A percentile compares a stretch with the other conserved stretches of the same genome.
phyloP scores from a whole-genome alignment of 805 yeast genomes.

The Tetrapisispora pingtungensis region DNA sequence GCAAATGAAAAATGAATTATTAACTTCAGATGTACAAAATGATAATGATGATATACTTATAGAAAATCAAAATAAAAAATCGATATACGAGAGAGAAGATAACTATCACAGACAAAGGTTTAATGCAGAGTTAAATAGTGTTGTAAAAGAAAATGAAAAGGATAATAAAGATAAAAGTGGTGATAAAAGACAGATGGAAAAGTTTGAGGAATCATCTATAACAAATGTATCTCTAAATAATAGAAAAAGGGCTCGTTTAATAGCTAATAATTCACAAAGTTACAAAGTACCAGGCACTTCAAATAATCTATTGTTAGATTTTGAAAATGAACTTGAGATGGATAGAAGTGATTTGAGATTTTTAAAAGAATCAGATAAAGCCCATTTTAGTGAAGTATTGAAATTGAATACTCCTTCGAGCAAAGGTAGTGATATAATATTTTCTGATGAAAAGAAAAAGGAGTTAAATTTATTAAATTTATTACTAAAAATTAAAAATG shows the following conservation, averaged over 20 bases:
- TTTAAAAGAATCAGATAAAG: slow-evolving; percentile 62
- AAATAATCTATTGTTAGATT: slow-evolving; percentile 19
- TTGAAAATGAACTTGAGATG: slow-evolving; percentile 34
- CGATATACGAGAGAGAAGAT: slow-evolving; percentile 32
- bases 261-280: slow-evolving; percentile 26
- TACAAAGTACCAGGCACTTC: slow-evolving; percentile 47
- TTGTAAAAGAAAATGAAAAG: background rate
- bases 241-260: background rate
- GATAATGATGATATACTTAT: slow-evolving; percentile 21
- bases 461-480: slow-evolving; percentile 55
- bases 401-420: slow-evolving; percentile 5
- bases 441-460: slow-evolving; percentile 43
- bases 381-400: slow-evolving; percentile 56
- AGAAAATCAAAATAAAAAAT: slow-evolving; percentile 19
- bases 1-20: slow-evolving; percentile 22
- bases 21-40: slow-evolving; percentile 16
- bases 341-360: slow-evolving; percentile 54
- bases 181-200: slow-evolving; percentile 17
- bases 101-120: slow-evolving; percentile 39
- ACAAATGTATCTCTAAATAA: slow-evolving; percentile 23
- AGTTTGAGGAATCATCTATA: slow-evolving; percentile 27
- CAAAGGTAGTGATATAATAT: slow-evolving; percentile 18
- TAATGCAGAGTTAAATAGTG: slow-evolving; percentile 17
- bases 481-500: slow-evolving; percentile 67
- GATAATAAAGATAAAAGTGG: background rate